These are phyloP conservation scores for Plasmodium billcollinsi DNA, from an alignment of 169 alveolate genomes.

Conservation along the genomic window DNA sequence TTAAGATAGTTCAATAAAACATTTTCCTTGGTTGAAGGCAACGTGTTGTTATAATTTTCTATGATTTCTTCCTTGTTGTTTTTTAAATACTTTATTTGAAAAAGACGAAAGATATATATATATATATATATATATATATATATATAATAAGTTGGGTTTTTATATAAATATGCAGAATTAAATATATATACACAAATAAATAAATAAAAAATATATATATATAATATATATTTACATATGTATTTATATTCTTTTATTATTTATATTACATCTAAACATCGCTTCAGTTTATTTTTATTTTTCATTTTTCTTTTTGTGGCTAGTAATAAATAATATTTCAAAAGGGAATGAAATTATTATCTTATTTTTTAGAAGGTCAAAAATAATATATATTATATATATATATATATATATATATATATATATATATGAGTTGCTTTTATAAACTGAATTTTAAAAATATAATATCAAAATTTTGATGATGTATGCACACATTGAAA, in stretches of 20 bases:
- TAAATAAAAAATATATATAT: no score
- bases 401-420: no score
- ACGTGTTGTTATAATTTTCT: conserved; percentile 21
- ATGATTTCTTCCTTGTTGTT: conserved; percentile 32
- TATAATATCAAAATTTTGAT: no score
- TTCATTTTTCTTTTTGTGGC: conserved; percentile 36
- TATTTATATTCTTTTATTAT: conserved; percentile 3
- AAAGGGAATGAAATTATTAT: no score
- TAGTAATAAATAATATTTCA: no score
- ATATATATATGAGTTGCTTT: no score
- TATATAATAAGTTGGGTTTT: neutral
- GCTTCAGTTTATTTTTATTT: conserved; percentile 61
- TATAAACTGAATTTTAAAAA: no score
- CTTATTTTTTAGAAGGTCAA: no score
- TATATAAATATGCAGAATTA: neutral
- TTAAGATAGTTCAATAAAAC: conserved; percentile 25
- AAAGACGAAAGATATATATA: neutral
- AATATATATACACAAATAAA: neutral
- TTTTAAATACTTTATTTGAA: conserved; percentile 38
- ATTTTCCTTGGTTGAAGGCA: conserved; percentile 44
- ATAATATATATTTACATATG: neutral
- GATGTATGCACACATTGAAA: no score
- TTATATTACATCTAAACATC: conserved; percentile 73
- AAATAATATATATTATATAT: no score
- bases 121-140: neutral